Conservation (phyloP, 2,329 filamentous ascomycete species). For the Dryadomyces sulphureus region DNA sequence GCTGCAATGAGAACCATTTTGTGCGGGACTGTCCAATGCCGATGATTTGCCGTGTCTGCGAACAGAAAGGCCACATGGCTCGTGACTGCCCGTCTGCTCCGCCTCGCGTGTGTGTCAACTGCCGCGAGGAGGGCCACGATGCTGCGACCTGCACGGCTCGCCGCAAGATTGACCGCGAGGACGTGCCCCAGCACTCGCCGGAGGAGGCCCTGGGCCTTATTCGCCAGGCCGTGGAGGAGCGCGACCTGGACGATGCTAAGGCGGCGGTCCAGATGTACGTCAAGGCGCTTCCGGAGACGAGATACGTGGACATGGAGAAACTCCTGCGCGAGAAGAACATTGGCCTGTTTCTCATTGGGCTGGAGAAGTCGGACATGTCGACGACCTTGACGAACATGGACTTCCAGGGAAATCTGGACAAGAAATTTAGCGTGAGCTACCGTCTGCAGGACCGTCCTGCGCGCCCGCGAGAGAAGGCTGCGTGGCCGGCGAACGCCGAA, state of each 20-base stretch:
- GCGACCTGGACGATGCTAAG: constrained; percentile 50
- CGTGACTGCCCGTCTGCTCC: constrained; percentile 39
- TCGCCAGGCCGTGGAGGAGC: constrained; percentile 31
- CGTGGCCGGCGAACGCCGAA: constrained; percentile 42
- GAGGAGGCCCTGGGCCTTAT: constrained; percentile 47
- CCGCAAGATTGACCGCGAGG: constrained; percentile 39
- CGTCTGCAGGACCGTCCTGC: constrained; percentile 42
- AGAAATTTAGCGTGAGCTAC: constrained; percentile 49
- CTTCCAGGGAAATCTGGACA: constrained; percentile 48
- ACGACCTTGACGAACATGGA: constrained; percentile 55
- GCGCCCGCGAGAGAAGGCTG: constrained; percentile 41
- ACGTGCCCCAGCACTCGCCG: constrained; percentile 30
- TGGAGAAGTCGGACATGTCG: constrained; percentile 37
- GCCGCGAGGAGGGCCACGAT: constrained; percentile 43
- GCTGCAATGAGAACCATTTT: constrained; percentile 33
- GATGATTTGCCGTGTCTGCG: constrained; percentile 22
- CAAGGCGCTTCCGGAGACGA: constrained; percentile 42
- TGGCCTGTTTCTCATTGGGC: constrained; percentile 45
- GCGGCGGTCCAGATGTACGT: constrained; percentile 43
- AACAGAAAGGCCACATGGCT: constrained; percentile 33
- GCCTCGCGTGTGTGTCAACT: constrained; percentile 44
- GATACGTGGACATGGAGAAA: constrained; percentile 45
- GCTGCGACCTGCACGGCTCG: constrained; percentile 41
- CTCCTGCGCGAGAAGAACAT: constrained; percentile 40
- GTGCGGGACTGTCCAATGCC: constrained; percentile 34